Percentiles rank a stretch among this genome's conserved stretches.
phyloP scores from a whole-genome alignment of 352 stramenopile genomes.

The Halophytophthora polymorphica region DNA sequence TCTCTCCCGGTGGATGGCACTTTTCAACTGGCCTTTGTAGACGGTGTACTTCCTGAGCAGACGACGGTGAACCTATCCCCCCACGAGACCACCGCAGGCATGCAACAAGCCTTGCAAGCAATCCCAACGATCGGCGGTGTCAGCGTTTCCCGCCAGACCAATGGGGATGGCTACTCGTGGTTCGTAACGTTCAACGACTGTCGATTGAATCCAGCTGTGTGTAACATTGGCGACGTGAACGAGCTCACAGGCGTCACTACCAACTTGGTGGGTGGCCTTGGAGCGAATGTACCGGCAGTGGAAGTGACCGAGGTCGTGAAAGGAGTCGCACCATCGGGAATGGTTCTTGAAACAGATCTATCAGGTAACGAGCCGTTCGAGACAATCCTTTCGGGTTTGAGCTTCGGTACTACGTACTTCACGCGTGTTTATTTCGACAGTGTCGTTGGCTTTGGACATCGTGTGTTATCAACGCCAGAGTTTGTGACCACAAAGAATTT shows the following conservation, averaged over 20 bases:
- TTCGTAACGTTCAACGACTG: constrained; percentile 90
- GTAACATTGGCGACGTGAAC: constrained; percentile 89
- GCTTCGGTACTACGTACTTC: constrained; percentile 88
- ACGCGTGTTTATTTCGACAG: constrained; percentile 91
- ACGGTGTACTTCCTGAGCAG: constrained; percentile 21
- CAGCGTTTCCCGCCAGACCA: constrained; percentile 53
- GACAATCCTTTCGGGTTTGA: constrained; percentile 61
- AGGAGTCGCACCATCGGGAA: constrained; percentile 43
- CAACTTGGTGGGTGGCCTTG: constrained; percentile 41
- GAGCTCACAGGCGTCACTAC: constrained; percentile 44
- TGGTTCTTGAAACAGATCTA: constrained; percentile 68
- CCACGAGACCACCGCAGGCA: constrained; percentile 36
- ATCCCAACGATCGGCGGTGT: constrained; percentile 60
- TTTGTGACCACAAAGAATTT: constrained; percentile 87
- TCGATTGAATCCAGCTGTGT: constrained; percentile 64
- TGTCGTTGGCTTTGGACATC: constrained; percentile 75
- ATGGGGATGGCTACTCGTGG: constrained; percentile 82
- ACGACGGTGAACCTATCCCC: constrained; percentile 51
- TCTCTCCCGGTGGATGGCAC: constrained; percentile 60
- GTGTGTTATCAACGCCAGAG: constrained; percentile 63
- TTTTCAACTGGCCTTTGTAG: constrained; percentile 52
- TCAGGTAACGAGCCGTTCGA: constrained; percentile 70
- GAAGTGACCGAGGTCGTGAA: constrained; percentile 51
- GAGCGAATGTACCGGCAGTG: constrained; percentile 34
- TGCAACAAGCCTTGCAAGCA: constrained; percentile 47